Evolutionary conservation across 2,329 filamentous ascomycete species (phyloP).

Genomic region (Cucurbitaria berberidis): DNA sequence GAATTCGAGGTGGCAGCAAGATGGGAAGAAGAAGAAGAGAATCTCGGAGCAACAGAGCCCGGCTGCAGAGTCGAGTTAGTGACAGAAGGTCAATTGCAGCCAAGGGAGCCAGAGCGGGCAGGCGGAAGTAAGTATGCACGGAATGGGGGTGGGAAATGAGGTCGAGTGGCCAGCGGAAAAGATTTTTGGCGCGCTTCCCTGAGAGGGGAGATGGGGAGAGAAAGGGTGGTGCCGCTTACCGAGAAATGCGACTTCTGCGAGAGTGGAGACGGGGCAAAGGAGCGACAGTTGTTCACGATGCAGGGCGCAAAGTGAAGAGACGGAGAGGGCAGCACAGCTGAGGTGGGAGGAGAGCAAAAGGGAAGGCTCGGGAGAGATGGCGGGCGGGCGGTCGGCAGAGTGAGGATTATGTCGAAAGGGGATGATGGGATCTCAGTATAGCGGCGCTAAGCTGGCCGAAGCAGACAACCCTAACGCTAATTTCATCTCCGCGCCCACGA

Average conservation of each 20-base stretch:
- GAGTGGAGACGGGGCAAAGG: conserved; percentile 31
- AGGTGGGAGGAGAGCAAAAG: conserved; percentile 23
- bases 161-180: conserved; percentile 38
- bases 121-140: conserved; percentile 26
- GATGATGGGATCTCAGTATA: conserved; percentile 29
- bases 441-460: conserved; percentile 41
- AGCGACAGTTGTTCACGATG: conserved; percentile 41
- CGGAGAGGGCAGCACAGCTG: conserved; percentile 33
- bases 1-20: conserved; percentile 19
- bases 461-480: conserved; percentile 32
- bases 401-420: conserved; percentile 39
- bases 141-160: conserved; percentile 37
- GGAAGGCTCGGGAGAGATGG: conserved; percentile 31
- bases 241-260: conserved; percentile 24
- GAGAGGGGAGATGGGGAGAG: conserved; percentile 33
- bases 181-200: conserved; percentile 39
- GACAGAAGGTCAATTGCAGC: conserved; percentile 25
- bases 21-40: conserved; percentile 16
- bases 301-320: conserved; percentile 34
- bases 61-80: conserved; percentile 25
- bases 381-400: conserved; percentile 22
- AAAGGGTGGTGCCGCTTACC: conserved; percentile 40
- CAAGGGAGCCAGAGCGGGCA: conserved; percentile 18
- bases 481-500: conserved; percentile 34
- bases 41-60: conserved; percentile 17